These are phyloP conservation scores for Neurospora sp. DNA, from an alignment of 2,329 filamentous ascomycete genomes.

Conservation along the genomic window DNA sequence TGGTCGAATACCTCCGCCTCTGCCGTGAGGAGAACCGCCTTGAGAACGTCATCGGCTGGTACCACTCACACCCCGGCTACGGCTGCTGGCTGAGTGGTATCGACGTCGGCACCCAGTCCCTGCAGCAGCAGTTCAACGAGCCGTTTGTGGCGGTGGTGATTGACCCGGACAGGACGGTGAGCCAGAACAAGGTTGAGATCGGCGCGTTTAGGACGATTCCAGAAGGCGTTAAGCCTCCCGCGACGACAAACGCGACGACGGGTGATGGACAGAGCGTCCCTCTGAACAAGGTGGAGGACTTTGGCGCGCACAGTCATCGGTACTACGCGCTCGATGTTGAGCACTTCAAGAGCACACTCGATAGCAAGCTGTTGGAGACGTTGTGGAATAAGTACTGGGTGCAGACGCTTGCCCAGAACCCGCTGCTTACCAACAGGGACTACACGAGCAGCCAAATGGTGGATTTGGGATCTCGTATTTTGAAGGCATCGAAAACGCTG, in stretches of 20 bases:
- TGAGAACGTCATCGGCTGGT: constrained; percentile 96
- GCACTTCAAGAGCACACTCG: constrained; percentile 89
- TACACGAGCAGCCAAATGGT: constrained; percentile 87
- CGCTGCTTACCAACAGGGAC: constrained; percentile 83
- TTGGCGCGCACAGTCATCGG: constrained; percentile 79
- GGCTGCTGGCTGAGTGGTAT: constrained; percentile 97
- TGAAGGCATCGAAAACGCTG: constrained; percentile 37
- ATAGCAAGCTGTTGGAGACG: constrained; percentile 74
- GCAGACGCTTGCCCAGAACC: constrained; percentile 83
- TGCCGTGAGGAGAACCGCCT: constrained; percentile 66
- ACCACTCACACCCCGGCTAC: constrained; percentile 94
- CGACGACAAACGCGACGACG: constrained; percentile 20
- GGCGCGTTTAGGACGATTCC: constrained; percentile 92
- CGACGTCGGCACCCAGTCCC: constrained; percentile 79
- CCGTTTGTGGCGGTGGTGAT: constrained; percentile 95
- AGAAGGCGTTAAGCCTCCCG: constrained; percentile 51
- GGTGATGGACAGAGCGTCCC: constrained; percentile 68
- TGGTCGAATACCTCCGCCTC: constrained; percentile 72
- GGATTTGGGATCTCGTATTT: constrained; percentile 76
- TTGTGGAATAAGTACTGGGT: constrained; percentile 99
- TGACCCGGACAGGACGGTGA: constrained; percentile 91
- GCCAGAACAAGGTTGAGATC: constrained; percentile 91
- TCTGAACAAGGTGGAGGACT: constrained; percentile 88
- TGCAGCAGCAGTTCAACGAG: constrained; percentile 77
- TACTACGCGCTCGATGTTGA: constrained; percentile 91